A percentile compares a stretch with the other conserved stretches of the same genome.
Evolutionary conservation across 805 yeast genomes (phyloP).

Genomic region (Ogataea glucozyma): DNA sequence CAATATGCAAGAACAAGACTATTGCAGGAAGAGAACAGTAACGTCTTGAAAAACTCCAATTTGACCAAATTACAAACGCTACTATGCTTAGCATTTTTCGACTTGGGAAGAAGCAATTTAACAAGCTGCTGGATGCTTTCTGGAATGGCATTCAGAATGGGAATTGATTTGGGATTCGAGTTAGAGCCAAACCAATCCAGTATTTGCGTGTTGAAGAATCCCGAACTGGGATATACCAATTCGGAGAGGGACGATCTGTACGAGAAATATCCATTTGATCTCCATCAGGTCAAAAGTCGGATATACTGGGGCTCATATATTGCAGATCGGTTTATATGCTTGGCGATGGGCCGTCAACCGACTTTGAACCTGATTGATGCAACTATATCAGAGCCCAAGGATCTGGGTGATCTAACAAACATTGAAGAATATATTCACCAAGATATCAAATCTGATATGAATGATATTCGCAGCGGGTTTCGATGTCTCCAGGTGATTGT

Average conservation of each 20-base stretch:
- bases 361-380: conserved; percentile 56
- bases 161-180: conserved; percentile 65
- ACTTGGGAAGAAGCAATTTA: conserved; percentile 51
- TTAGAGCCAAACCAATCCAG: conserved; percentile 60
- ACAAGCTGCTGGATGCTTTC: conserved; percentile 63
- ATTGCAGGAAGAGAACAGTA: conserved; percentile 29
- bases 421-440: conserved; percentile 54
- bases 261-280: conserved; percentile 34
- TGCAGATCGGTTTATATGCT: conserved; percentile 62
- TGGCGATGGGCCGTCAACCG: conserved; percentile 59
- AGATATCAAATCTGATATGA: conserved; percentile 21
- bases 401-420: conserved; percentile 57
- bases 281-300: conserved; percentile 46
- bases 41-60: conserved; percentile 39
- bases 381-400: conserved; percentile 57
- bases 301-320: conserved; percentile 67
- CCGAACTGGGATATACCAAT: neutral
- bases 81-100: conserved; percentile 59
- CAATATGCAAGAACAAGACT: conserved; percentile 46
- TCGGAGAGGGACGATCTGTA: conserved; percentile 1
- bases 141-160: conserved; percentile 65
- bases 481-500: conserved; percentile 44
- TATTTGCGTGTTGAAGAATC: conserved; percentile 1
- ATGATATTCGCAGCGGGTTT: conserved; percentile 37
- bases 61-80: conserved; percentile 59